Conservation (phyloP, 768 basidiomycete species). For the Kwoniella dendrophila region DNA sequence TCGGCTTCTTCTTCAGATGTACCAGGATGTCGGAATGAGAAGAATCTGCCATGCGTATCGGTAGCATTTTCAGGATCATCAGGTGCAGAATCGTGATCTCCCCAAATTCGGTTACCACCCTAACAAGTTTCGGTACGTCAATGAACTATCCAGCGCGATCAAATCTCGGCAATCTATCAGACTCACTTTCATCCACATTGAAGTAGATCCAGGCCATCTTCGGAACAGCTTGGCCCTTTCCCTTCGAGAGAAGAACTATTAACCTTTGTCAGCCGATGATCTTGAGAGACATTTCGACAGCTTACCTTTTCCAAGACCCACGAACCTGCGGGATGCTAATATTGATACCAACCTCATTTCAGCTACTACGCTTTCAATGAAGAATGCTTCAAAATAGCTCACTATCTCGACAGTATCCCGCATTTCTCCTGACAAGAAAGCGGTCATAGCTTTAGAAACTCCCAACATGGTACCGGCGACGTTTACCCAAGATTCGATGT, state of each 20-base stretch:
- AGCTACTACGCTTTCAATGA: conserved; percentile 58
- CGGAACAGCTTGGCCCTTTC: conserved; percentile 89
- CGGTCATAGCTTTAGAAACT: conserved; percentile 84
- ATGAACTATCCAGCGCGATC: neutral
- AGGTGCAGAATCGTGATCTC: conserved; percentile 35
- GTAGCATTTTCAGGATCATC: conserved; percentile 66
- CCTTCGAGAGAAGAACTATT: conserved; percentile 80
- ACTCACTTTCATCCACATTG: conserved; percentile 88
- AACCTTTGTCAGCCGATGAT: conserved; percentile 62
- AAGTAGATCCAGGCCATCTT: conserved; percentile 91
- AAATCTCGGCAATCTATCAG: neutral
- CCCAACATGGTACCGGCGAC: conserved; percentile 81
- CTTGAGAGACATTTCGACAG: neutral
- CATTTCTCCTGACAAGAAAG: conserved; percentile 94
- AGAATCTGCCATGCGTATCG: conserved; percentile 74
- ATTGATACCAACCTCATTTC: neutral
- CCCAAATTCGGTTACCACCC: conserved; percentile 65
- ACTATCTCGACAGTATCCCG: conserved; percentile 68
- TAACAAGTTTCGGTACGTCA: conserved; percentile 48
- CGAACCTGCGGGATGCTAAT: conserved; percentile 49
- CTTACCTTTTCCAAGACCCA: conserved; percentile 57
- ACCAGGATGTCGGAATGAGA: conserved; percentile 68
- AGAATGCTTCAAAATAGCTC: conserved; percentile 74
- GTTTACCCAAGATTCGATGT: conserved; percentile 81
- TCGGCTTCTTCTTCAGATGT: conserved; percentile 27